These are phyloP conservation scores for Grigorovia yakushimaensis DNA, from an alignment of 805 yeast species.

Conservation along the genomic window DNA sequence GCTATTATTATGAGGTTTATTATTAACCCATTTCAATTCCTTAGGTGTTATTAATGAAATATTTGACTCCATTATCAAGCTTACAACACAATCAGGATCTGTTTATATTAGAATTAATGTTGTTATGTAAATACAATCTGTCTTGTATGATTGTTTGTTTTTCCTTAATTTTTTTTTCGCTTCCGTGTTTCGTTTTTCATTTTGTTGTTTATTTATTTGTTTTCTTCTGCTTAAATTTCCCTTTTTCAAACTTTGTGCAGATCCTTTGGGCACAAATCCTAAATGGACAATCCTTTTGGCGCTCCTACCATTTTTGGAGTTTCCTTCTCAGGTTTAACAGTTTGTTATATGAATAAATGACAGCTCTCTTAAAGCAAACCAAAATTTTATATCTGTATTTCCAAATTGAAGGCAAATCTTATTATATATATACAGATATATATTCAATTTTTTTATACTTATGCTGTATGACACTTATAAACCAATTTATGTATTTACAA, in stretches of 20 bases:
- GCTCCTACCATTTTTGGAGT: neutral
- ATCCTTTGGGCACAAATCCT: neutral
- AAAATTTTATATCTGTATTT: no score
- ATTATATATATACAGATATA: no score
- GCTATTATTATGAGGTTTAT: neutral
- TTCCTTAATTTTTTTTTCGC: neutral
- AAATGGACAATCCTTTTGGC: neutral
- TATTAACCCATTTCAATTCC: neutral
- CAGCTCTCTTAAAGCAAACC: no score
- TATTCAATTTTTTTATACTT: no score
- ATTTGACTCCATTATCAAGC: neutral
- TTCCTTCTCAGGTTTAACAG: neutral
- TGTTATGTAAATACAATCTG: no score
- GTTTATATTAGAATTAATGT: no score
- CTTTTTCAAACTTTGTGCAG: neutral
- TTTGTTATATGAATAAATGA: no score
- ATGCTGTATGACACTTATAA: no score
- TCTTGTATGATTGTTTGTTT: neutral
- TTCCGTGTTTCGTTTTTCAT: neutral
- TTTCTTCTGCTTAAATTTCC: neutral
- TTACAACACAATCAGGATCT: no score
- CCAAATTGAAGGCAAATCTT: no score
- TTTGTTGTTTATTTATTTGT: neutral
- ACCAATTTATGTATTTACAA: no score
- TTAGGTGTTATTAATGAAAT: neutral